Percentiles rank a stretch among this genome's conserved stretches.
Conservation (phyloP, 129 eudicot species). For the Daucus carota region DNA sequence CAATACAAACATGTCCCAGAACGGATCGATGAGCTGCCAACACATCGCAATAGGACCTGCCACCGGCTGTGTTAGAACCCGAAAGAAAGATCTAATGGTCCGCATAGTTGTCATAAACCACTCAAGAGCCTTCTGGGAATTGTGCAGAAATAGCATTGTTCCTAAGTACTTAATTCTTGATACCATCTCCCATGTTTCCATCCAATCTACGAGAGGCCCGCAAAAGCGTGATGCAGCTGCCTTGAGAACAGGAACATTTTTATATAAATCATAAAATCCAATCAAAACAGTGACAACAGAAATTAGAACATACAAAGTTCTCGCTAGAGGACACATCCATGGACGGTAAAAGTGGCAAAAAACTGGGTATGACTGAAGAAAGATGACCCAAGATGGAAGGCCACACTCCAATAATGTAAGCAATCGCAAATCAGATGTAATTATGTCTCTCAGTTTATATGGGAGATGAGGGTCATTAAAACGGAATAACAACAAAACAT, state of each 20-base stretch:
- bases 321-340: constrained; percentile 94
- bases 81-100: constrained; percentile 42
- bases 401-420: constrained; percentile 85
- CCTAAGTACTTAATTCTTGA: constrained; percentile 88
- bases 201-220: constrained; percentile 91
- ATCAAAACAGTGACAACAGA: constrained; percentile 77
- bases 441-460: constrained; percentile 46
- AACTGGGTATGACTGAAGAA: constrained; percentile 80
- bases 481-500: constrained; percentile 61
- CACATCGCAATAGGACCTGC: constrained; percentile 49
- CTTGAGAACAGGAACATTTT: constrained; percentile 87
- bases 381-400: constrained; percentile 97
- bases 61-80: constrained; percentile 54
- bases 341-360: constrained; percentile 89
- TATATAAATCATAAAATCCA: constrained; percentile 86
- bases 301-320: constrained; percentile 59
- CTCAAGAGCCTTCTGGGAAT: constrained; percentile 70
- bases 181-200: constrained; percentile 93
- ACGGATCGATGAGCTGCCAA: constrained; percentile 46
- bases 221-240: constrained; percentile 76
- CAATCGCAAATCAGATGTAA: constrained; percentile 57
- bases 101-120: constrained; percentile 64
- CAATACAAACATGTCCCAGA: constrained; percentile 38
- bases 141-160: constrained; percentile 85
- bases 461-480: constrained; percentile 83